Evolutionary conservation across 768 basidiomycete genomes (phyloP).

Genomic region (Termitomyces sp.): DNA sequence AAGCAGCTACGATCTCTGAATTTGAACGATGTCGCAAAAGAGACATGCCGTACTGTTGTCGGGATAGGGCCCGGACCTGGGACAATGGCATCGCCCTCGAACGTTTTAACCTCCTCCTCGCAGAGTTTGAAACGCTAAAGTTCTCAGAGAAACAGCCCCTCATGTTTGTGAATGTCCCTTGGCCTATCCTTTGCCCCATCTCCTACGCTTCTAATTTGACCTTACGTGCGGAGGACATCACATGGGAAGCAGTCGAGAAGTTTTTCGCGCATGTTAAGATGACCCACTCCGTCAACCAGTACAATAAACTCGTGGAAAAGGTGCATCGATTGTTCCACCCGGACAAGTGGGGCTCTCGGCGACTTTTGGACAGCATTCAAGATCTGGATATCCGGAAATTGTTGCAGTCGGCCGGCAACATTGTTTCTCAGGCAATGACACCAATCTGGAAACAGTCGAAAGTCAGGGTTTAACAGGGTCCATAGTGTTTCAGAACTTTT

Average conservation of each 20-base stretch:
- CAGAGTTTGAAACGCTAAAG: slow-evolving; percentile 12
- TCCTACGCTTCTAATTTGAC: background rate
- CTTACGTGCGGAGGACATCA: background rate
- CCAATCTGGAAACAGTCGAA: slow-evolving; percentile 6
- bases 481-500: no score
- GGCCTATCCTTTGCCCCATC: slow-evolving; percentile 6
- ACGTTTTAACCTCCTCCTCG: slow-evolving; percentile 5
- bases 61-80: slow-evolving; percentile 3
- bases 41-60: background rate
- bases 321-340: slow-evolving; percentile 8
- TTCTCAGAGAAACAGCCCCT: slow-evolving; percentile 18
- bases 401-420: slow-evolving; percentile 1
- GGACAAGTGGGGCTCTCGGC: slow-evolving; percentile 10
- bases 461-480: background rate
- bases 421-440: slow-evolving; percentile 9
- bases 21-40: slow-evolving; percentile 7
- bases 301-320: slow-evolving; percentile 3
- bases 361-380: slow-evolving; percentile 4
- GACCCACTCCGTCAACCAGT: background rate
- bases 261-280: slow-evolving; percentile 1
- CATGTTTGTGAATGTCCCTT: slow-evolving; percentile 14
- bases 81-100: background rate
- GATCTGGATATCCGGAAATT: background rate
- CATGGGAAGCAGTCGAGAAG: slow-evolving; percentile 7
- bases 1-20: slow-evolving; percentile 1